Evolutionary conservation across 345 rosid genomes (phyloP), one percentile per base, ranked within the genome.

Genomic region (Citrus trifoliata): DNA sequence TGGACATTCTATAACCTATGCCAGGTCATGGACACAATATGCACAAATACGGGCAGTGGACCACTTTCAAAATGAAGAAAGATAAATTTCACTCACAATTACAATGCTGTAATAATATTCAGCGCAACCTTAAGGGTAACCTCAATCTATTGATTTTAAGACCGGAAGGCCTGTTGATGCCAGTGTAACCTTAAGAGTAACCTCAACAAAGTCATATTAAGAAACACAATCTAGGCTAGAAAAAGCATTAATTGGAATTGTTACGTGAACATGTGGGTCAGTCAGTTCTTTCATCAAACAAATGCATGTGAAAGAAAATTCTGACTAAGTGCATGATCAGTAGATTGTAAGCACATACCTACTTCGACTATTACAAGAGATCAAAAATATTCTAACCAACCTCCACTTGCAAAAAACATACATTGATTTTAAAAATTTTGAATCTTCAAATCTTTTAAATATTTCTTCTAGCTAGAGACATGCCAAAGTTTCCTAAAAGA

Each of bases 311-410:
- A 58, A 33, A 28, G 71, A 30, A 73, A 65, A 65, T 35, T 68
- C 24, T 35, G 73, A 64, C 74, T 32, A 7, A 59, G 51, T 28
- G 16, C 51, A 46, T 13, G 19, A 10, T 48, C 63, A 51, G 56
- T 32, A 30, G 38, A 76, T 4, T 46, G 48, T 25, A 71, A 76
- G 42, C 42, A 38, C 46, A 30, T 61, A 58, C 65, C 67, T 56
- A 25, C 83, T 48, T 71, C 77, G 61, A 73, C 51, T 58, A 70
- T 73, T 55, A 25, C 71, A 48, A 35, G 28, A 42, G 74, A 67
- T 32, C 48, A 72, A 38, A 24, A 77, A 19, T 32, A 28, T 66
- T 42, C 74, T 70, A 30, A 76, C 62, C 69, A 30, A 66, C 48
- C 64, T 71, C 68, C 62, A 55, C 70, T 33, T 71, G 40, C 63